Evolutionary conservation across 2,329 filamentous ascomycete species (phyloP).

Genomic region (Aaosphaeria pasadenensis): DNA sequence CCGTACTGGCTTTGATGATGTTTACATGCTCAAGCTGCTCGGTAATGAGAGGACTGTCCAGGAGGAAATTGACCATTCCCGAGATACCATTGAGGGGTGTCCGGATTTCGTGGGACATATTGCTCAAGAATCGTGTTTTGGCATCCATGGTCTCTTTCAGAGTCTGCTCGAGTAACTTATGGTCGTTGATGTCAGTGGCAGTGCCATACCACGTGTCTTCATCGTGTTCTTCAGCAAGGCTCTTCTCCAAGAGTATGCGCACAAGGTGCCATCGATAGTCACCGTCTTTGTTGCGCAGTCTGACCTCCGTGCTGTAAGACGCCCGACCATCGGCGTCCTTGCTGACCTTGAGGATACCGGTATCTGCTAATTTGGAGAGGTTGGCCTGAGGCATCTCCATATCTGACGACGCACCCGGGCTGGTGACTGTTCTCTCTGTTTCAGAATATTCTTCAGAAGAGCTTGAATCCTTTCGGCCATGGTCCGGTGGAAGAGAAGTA

Average conservation of each 20-base stretch:
- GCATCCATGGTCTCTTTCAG: slow-evolving; percentile 98
- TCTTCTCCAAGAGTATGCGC: slow-evolving; percentile 79
- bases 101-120: slow-evolving; percentile 97
- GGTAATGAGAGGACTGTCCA: slow-evolving; percentile 81
- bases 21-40: slow-evolving; percentile 95
- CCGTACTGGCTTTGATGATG: slow-evolving; percentile 92
- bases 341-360: slow-evolving; percentile 76
- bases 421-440: slow-evolving; percentile 35
- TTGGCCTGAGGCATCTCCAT: slow-evolving; percentile 47
- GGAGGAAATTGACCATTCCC: slow-evolving; percentile 92
- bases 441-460: slow-evolving; percentile 36
- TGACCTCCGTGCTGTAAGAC: slow-evolving; percentile 79
- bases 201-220: slow-evolving; percentile 95
- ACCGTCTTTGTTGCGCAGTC: slow-evolving; percentile 78
- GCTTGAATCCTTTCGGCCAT: slow-evolving; percentile 24
- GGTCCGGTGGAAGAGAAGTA: slow-evolving; percentile 42
- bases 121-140: slow-evolving; percentile 92
- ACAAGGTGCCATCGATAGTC: slow-evolving; percentile 96
- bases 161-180: slow-evolving; percentile 88
- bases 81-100: slow-evolving; percentile 95
- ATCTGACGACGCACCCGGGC: slow-evolving; percentile 31
- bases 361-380: slow-evolving; percentile 64
- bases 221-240: slow-evolving; percentile 62
- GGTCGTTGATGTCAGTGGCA: slow-evolving; percentile 96
- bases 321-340: slow-evolving; percentile 80